Evolutionary conservation across 2,329 filamentous ascomycete species (phyloP).

Genomic region (Cercospora janseana): DNA sequence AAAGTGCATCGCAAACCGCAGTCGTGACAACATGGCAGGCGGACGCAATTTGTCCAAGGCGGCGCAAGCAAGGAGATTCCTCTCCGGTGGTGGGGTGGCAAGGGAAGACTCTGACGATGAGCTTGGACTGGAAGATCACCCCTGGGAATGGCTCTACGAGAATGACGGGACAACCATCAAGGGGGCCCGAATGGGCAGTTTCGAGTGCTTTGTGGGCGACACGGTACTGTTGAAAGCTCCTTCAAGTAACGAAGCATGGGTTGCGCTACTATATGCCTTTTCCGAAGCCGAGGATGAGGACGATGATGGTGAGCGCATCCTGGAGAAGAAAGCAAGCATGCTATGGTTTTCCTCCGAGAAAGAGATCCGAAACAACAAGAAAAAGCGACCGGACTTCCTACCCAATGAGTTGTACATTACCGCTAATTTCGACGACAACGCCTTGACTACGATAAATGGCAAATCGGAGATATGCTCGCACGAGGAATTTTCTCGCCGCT

Average conservation of each 20-base stretch:
- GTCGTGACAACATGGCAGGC: conserved; percentile 39
- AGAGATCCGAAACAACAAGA: conserved; percentile 80
- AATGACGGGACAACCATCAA: conserved; percentile 54
- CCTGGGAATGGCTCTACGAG: conserved; percentile 60
- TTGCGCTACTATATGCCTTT: conserved; percentile 84
- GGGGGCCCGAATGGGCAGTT: conserved; percentile 77
- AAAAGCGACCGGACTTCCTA: conserved; percentile 77
- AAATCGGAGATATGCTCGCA: conserved; percentile 78
- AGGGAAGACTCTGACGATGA: conserved; percentile 88
- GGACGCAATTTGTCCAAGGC: conserved; percentile 43
- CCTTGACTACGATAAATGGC: conserved; percentile 84
- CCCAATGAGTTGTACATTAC: conserved; percentile 89
- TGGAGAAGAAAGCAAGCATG: conserved; percentile 74
- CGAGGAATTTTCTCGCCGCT: conserved; percentile 63
- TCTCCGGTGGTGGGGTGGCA: conserved; percentile 61
- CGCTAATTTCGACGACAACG: conserved; percentile 80
- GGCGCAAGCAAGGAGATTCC: conserved; percentile 50
- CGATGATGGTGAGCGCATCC: conserved; percentile 50
- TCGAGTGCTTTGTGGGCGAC: conserved; percentile 79
- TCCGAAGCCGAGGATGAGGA: conserved; percentile 63
- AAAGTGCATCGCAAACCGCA: neutral
- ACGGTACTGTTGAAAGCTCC: conserved; percentile 77
- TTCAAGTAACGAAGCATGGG: conserved; percentile 87
- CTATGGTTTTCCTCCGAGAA: conserved; percentile 95
- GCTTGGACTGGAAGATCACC: conserved; percentile 55